Percentiles rank a stretch among this genome's conserved stretches.
Conservation (phyloP, 1,284 basidiomycete genomes). For the Pseudozyma tsukubaensis region DNA sequence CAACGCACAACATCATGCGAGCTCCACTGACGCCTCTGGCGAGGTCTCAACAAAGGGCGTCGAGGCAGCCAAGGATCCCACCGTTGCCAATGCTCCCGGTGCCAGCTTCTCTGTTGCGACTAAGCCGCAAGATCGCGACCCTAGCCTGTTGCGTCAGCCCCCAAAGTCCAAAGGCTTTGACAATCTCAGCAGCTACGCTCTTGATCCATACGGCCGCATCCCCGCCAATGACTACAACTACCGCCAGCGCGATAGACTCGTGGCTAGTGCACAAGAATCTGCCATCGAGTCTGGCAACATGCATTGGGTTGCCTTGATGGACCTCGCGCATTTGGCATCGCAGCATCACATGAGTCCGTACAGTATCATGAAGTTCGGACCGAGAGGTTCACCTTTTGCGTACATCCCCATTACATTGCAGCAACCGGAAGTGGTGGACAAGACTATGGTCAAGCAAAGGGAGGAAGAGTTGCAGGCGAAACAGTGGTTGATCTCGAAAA, state of each 20-base stretch:
- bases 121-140: slow-evolving; percentile 47
- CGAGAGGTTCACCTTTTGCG: slow-evolving; percentile 59
- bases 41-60: slow-evolving; percentile 18
- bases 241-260: slow-evolving; percentile 50
- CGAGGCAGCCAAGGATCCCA: slow-evolving; percentile 33
- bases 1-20: neutral
- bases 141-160: slow-evolving; percentile 37
- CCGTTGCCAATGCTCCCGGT: slow-evolving; percentile 33
- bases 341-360: slow-evolving; percentile 66
- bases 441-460: slow-evolving; percentile 50
- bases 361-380: slow-evolving; percentile 61
- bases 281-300: slow-evolving; percentile 43
- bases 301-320: slow-evolving; percentile 62
- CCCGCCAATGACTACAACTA: slow-evolving; percentile 45
- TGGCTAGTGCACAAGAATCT: slow-evolving; percentile 47
- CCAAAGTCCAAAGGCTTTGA: slow-evolving; percentile 29
- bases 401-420: slow-evolving; percentile 65
- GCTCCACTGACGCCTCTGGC: neutral
- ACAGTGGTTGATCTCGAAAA: slow-evolving; percentile 42
- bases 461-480: slow-evolving; percentile 46
- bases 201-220: slow-evolving; percentile 50
- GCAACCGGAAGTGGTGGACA: slow-evolving; percentile 52
- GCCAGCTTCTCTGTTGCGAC: slow-evolving; percentile 47
- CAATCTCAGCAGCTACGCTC: slow-evolving; percentile 31
- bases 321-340: slow-evolving; percentile 61